Evolutionary conservation across 106 monocot genomes (phyloP).

Genomic region (Dioscorea dumetorum): DNA sequence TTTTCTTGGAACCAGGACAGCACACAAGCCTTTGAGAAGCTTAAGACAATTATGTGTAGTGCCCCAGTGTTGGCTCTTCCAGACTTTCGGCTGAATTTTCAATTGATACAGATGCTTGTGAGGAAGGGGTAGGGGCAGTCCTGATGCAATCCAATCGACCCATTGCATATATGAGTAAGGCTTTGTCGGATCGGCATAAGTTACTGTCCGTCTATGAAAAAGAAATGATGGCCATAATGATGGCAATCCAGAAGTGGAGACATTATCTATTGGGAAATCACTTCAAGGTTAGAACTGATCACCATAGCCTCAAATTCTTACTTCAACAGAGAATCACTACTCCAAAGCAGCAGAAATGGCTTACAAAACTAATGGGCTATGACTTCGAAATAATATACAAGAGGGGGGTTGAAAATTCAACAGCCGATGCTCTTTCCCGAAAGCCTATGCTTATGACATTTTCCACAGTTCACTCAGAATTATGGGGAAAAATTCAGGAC

Average conservation of each 20-base stretch:
- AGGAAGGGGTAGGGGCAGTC: background rate
- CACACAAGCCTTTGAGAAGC: too few relatives aligned
- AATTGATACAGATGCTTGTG: background rate
- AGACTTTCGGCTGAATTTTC: too few relatives aligned
- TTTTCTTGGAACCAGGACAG: too few relatives aligned
- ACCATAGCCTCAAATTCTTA: constrained; percentile 2
- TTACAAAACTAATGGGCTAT: constrained; percentile 5
- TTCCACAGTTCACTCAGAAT: too few relatives aligned
- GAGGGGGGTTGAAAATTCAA: too few relatives aligned
- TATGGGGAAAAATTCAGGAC: background rate
- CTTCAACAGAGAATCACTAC: background rate
- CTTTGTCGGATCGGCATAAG: background rate
- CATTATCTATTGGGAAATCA: constrained; percentile 6
- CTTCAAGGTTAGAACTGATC: constrained; percentile 2
- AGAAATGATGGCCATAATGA: constrained; percentile 5
- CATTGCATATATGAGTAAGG: background rate
- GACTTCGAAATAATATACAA: constrained; percentile 3
- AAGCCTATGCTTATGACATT: too few relatives aligned
- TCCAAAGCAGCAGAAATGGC: constrained; percentile 5
- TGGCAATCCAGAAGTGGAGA: constrained; percentile 6
- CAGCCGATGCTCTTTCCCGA: too few relatives aligned
- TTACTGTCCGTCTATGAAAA: constrained; percentile 5
- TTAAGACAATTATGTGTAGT: too few relatives aligned
- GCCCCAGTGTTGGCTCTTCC: background rate
- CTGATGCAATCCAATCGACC: background rate